These are phyloP conservation scores for Pseudomonodictys pantanalensis DNA, from an alignment of 495 filamentous ascomycete genomes.

Conservation along the genomic window DNA sequence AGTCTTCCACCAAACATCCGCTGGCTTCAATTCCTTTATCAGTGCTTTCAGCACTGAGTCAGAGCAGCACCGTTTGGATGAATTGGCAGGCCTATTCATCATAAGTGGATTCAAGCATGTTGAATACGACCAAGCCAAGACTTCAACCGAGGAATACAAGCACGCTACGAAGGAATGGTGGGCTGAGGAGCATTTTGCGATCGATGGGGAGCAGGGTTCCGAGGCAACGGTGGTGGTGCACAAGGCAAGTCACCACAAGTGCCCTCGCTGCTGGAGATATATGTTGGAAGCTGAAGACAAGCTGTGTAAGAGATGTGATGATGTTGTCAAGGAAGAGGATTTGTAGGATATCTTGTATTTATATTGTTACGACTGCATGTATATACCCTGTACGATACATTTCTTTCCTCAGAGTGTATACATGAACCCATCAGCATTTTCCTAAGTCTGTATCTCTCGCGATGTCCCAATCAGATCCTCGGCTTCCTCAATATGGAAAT, in stretches of 20 bases:
- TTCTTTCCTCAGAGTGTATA: no score
- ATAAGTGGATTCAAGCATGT: constrained; percentile 52
- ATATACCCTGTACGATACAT: no score
- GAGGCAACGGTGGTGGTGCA: constrained; percentile 57
- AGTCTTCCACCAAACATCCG: constrained; percentile 29
- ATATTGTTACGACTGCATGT: no score
- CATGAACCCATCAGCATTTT: no score
- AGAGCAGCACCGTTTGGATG: constrained; percentile 54
- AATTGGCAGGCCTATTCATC: constrained; percentile 72
- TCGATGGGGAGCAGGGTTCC: constrained; percentile 25
- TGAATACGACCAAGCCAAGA: neutral
- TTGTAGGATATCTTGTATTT: constrained; percentile 3
- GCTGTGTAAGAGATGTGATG: constrained; percentile 72
- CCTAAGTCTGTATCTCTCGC: no score
- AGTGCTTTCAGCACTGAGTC: constrained; percentile 39
- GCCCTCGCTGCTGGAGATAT: constrained; percentile 85
- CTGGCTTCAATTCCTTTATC: neutral
- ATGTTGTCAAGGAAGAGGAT: constrained; percentile 51
- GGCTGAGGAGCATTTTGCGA: constrained; percentile 49
- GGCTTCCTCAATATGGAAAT: no score
- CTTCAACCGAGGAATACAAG: neutral
- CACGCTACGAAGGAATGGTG: neutral
- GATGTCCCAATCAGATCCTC: no score
- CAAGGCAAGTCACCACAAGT: constrained; percentile 69
- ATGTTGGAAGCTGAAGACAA: constrained; percentile 55